Evolutionary conservation across 73 alveolate genomes (phyloP), one percentile per base, ranked within the genome.

Genomic region (Durusdinium trenchii): DNA sequence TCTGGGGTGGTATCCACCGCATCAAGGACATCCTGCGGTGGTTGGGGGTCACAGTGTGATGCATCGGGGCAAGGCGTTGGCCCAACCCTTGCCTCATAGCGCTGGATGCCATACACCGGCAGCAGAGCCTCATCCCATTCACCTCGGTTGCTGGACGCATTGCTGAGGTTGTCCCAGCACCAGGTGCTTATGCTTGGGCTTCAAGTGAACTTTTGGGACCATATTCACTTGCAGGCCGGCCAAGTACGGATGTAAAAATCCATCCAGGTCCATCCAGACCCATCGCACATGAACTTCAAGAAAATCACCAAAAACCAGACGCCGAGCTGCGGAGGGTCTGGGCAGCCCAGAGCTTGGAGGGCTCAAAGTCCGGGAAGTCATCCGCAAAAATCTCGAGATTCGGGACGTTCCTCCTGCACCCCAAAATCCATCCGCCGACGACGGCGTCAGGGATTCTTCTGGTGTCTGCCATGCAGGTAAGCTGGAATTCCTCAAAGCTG

Each of bases 81-180:
- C 73, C 3, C n/a, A 60, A 60, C 73, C 73, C 4, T 2, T 60
- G 6, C 89, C 89, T 78, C 89, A 18, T 78, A 62, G 60, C 30
- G 89, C 95, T 57, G 18, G 60, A 86, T 52, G 79, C 95, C 79
- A 62, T 62, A 67, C 38, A 61, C 81, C 1, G 95, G 95, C 7
- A 87, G 84, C 67, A 87, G 52, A 26, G 95, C 95, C 67, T 87
- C 95, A n/a, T 87, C 95, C 95, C 95, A 87, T 82, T 82, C 92
- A 43, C 89, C 89, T 78, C 54, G 26, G 60, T 38, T n/a, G 47
- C 73, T 60, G 73, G 7, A 23, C 30, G 69, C 4, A 60, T 23
- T 60, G n/a, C 1, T 1, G 73, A 60, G 30, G n/a, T 23, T 60
- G 73, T 60, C 3, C 73, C 18, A 57, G 69, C 23, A 57, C 30